Conservation (phyloP, 2,329 filamentous ascomycete genomes). For the Claviceps sp. region DNA sequence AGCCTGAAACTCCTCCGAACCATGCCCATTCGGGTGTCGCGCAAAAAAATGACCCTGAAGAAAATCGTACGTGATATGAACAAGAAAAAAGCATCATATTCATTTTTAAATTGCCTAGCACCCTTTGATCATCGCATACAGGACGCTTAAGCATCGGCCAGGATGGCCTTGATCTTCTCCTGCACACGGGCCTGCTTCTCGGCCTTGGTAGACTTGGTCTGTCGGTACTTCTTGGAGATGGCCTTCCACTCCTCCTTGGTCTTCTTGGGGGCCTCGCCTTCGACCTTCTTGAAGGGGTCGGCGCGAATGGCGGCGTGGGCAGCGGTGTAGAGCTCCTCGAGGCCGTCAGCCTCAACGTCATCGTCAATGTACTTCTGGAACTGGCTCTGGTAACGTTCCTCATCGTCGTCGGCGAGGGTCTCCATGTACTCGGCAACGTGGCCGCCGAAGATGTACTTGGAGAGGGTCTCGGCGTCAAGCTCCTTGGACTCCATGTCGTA, state of each 20-base stretch:
- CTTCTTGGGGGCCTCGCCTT: slow-evolving; percentile 70
- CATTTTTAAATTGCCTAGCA: neutral
- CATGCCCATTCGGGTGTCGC: slow-evolving; percentile 12
- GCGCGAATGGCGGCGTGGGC: slow-evolving; percentile 95
- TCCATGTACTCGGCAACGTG: slow-evolving; percentile 99
- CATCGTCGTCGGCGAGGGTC: slow-evolving; percentile 96
- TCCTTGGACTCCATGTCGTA: slow-evolving; percentile 97
- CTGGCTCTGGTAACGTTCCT: slow-evolving; percentile 98
- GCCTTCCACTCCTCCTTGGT: slow-evolving; percentile 93
- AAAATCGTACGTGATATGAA: neutral
- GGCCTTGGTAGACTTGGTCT: slow-evolving; percentile 64
- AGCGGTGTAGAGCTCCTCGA: slow-evolving; percentile 93
- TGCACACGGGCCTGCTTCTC: slow-evolving; percentile 75
- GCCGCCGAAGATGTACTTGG: slow-evolving; percentile 98
- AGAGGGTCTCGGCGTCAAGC: slow-evolving; percentile 90
- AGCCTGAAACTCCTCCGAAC: slow-evolving; percentile 30
- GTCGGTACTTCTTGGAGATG: slow-evolving; percentile 83
- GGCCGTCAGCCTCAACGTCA: slow-evolving; percentile 87
- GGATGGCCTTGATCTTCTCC: slow-evolving; percentile 80
- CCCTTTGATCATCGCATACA: neutral
- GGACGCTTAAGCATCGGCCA: slow-evolving; percentile 30
- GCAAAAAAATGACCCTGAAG: neutral
- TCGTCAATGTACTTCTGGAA: slow-evolving; percentile 97
- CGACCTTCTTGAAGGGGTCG: slow-evolving; percentile 93
- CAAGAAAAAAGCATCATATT: neutral